These are phyloP conservation scores for Leccinum ambiguum DNA, from an alignment of 1,284 basidiomycete genomes.

Conservation along the genomic window DNA sequence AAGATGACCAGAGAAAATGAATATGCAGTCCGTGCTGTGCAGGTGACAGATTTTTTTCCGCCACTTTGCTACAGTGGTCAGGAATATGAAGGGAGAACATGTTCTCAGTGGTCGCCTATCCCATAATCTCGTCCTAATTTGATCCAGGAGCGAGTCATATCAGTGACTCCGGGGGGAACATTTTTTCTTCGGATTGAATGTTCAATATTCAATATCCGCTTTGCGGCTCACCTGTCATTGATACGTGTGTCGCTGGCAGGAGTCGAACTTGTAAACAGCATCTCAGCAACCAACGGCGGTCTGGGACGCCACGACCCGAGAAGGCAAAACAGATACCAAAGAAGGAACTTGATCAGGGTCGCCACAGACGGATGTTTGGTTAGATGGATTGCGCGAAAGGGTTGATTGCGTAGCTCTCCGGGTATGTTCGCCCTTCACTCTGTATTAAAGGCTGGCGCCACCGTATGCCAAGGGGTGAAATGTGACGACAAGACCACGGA, in stretches of 20 bases:
- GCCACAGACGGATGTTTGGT: slow-evolving; percentile 12
- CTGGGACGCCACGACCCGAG: slow-evolving; percentile 11
- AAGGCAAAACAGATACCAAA: slow-evolving; percentile 16
- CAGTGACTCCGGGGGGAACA: slow-evolving; percentile 2
- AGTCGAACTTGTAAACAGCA: slow-evolving; percentile 5
- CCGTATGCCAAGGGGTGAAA: slow-evolving; percentile 6
- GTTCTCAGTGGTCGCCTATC: slow-evolving; percentile 3
- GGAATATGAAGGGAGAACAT: slow-evolving; percentile 9
- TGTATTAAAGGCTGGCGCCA: background rate
- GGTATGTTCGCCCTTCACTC: slow-evolving; percentile 1
- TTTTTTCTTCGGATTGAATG: slow-evolving; percentile 6
- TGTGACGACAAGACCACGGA: slow-evolving; percentile 5
- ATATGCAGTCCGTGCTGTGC: slow-evolving; percentile 3
- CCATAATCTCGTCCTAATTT: slow-evolving; percentile 8
- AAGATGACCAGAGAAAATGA: slow-evolving; percentile 4
- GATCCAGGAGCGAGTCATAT: slow-evolving; percentile 2
- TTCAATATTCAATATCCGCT: slow-evolving; percentile 19
- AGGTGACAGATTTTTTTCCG: slow-evolving; percentile 11
- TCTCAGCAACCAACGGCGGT: slow-evolving; percentile 4
- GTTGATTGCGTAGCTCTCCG: slow-evolving; percentile 16
- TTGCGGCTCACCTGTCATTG: slow-evolving; percentile 20
- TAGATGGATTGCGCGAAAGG: slow-evolving; percentile 14
- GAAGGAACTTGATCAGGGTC: slow-evolving; percentile 9
- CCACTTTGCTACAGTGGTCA: slow-evolving; percentile 1
- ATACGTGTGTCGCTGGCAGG: slow-evolving; percentile 12